Conservation (phyloP, 345 rosid species). For the Barbarea vulgaris region DNA sequence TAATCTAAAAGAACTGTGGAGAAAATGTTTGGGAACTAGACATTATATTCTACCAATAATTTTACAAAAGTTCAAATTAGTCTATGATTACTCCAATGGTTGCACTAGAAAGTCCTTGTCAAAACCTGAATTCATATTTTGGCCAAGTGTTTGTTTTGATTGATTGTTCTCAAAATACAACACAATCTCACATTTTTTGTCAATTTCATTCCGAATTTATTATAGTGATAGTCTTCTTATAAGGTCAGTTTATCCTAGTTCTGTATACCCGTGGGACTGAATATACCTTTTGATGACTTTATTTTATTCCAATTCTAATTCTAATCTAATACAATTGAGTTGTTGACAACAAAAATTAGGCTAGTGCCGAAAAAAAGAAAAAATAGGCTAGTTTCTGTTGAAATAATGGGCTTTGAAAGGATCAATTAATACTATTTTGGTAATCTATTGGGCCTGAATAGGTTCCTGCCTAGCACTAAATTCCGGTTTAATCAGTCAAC, state of each 20-base stretch:
- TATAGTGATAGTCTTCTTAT: neutral
- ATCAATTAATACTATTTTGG: neutral
- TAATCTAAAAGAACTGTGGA: neutral
- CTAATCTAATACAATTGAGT: neutral
- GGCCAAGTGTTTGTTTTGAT: neutral
- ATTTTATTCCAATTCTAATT: too few relatives aligned
- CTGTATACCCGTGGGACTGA: neutral
- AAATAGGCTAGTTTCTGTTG: neutral
- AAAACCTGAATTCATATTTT: neutral
- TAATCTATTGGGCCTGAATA: neutral
- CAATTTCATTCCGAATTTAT: neutral
- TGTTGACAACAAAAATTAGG: neutral
- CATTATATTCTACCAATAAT: neutral
- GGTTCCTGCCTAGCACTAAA: neutral
- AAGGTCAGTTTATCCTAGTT: neutral
- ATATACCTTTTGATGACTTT: too few relatives aligned
- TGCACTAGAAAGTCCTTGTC: neutral
- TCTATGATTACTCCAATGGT: neutral
- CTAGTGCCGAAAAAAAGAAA: neutral
- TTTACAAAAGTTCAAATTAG: neutral
- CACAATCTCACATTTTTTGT: neutral
- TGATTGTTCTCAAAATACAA: neutral
- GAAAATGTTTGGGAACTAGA: neutral
- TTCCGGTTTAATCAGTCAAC: conserved; percentile 24
- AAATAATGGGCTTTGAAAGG: conserved; percentile 4